Conservation (phyloP, 192 early-diverging fungal species). For the Coemansia sp. region DNA sequence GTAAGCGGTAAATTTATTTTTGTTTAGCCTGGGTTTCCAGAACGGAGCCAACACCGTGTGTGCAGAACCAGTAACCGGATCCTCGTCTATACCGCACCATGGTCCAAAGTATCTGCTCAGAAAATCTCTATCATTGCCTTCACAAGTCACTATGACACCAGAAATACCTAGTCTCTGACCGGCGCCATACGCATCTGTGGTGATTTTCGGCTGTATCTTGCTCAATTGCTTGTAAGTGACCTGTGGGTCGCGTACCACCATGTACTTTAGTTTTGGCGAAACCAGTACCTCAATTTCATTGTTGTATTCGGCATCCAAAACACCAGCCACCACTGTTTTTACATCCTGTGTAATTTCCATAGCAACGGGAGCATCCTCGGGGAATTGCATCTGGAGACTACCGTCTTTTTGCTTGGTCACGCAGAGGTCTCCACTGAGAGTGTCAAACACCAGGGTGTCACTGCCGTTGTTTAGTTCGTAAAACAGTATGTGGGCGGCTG, state of each 20-base stretch:
- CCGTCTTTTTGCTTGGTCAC: neutral
- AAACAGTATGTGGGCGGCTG: conserved; percentile 41
- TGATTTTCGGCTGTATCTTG: conserved; percentile 4
- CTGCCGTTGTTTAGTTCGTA: conserved; percentile 20
- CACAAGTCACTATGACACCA: conserved; percentile 9
- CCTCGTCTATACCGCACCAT: conserved; percentile 43
- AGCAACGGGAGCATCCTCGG: conserved; percentile 14
- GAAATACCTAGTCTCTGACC: conserved; percentile 9
- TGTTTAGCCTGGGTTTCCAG: conserved; percentile 18
- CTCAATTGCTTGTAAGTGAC: neutral
- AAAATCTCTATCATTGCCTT: conserved; percentile 20
- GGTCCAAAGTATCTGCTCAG: conserved; percentile 41
- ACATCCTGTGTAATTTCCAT: conserved; percentile 12
- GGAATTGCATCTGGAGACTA: conserved; percentile 14
- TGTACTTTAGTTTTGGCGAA: conserved; percentile 24
- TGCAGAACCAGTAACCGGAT: conserved; percentile 48
- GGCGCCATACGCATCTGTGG: conserved; percentile 9
- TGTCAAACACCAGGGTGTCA: conserved; percentile 30
- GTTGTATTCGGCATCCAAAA: conserved; percentile 12
- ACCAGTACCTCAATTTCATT: conserved; percentile 7
- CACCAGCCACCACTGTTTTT: conserved; percentile 5
- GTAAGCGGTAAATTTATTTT: conserved; percentile 9
- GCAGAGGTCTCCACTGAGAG: conserved; percentile 31
- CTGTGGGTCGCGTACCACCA: conserved; percentile 21
- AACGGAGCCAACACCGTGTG: conserved; percentile 42